phyloP scores from a whole-genome alignment of 768 basidiomycete genomes.

The Pisolithus tinctorius region DNA sequence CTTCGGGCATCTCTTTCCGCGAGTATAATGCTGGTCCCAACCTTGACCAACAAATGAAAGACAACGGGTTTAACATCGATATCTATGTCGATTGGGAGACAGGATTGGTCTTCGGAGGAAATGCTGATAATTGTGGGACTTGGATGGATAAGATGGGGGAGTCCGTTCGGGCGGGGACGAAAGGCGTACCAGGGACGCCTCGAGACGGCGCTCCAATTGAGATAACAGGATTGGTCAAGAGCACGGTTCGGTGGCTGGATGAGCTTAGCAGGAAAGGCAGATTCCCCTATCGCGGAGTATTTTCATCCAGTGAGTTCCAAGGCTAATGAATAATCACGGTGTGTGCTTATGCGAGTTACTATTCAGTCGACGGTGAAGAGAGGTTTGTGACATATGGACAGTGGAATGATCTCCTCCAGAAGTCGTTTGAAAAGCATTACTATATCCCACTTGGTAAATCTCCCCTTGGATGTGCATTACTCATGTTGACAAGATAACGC shows the following conservation, averaged over 20 bases:
- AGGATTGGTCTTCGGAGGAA: conserved; percentile 87
- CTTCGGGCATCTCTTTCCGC: conserved; percentile 85
- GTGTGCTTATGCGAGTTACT: conserved; percentile 1
- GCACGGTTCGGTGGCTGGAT: conserved; percentile 85
- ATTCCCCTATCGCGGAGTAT: conserved; percentile 90
- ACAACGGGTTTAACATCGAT: conserved; percentile 88
- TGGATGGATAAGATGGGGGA: conserved; percentile 99
- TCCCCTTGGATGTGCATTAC: not conserved
- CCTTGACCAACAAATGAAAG: conserved; percentile 95
- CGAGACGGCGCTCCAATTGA: conserved; percentile 95
- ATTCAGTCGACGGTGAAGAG: conserved; percentile 60
- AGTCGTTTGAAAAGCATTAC: conserved; percentile 84
- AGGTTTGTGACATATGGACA: conserved; percentile 79
- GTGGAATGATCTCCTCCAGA: conserved; percentile 81
- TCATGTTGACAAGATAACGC: conserved; percentile 4
- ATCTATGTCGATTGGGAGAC: conserved; percentile 95
- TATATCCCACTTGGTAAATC: conserved; percentile 73
- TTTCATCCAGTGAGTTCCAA: conserved; percentile 59
- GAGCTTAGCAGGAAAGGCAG: conserved; percentile 53
- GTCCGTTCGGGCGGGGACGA: conserved; percentile 83
- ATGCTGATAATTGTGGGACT: conserved; percentile 78
- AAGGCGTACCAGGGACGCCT: conserved; percentile 93
- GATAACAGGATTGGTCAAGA: conserved; percentile 90
- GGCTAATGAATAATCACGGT: not conserved
- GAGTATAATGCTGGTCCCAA: conserved; percentile 96